Evolutionary conservation across 2,329 filamentous ascomycete species (phyloP).

Genomic region (Zarea fungicola): DNA sequence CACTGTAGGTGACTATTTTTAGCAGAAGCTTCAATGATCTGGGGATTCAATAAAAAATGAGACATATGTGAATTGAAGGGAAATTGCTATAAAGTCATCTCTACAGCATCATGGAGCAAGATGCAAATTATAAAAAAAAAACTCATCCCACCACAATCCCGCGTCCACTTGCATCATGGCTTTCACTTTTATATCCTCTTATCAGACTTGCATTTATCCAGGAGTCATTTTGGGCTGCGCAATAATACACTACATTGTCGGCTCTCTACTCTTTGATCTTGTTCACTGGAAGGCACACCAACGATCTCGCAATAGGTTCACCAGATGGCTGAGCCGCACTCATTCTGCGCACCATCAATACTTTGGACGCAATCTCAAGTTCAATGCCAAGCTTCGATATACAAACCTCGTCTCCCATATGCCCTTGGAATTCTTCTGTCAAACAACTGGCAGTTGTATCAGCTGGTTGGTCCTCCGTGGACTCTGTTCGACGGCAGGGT

Average conservation of each 20-base stretch:
- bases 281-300: conserved; percentile 14
- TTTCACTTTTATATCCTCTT: no score
- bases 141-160: not conserved
- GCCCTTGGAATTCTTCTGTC: conserved; percentile 13
- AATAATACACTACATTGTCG: conserved; percentile 9
- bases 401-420: conserved; percentile 12
- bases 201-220: no score
- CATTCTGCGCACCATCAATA: conserved; percentile 14
- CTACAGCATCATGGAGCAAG: no score
- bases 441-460: conserved; percentile 5
- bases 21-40: no score
- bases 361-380: conserved; percentile 10
- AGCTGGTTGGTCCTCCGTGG: conserved; percentile 8
- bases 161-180: not conserved
- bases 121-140: no score
- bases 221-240: not conserved
- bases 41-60: no score
- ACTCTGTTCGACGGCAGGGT: not conserved
- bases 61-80: no score
- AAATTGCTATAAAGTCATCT: no score
- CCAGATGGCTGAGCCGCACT: conserved; percentile 12
- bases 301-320: conserved; percentile 3
- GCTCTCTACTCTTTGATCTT: conserved; percentile 10
- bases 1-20: no score
- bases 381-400: conserved; percentile 8